Conservation (phyloP, 2,329 filamentous ascomycete species). For the Botryotinia convoluta region DNA sequence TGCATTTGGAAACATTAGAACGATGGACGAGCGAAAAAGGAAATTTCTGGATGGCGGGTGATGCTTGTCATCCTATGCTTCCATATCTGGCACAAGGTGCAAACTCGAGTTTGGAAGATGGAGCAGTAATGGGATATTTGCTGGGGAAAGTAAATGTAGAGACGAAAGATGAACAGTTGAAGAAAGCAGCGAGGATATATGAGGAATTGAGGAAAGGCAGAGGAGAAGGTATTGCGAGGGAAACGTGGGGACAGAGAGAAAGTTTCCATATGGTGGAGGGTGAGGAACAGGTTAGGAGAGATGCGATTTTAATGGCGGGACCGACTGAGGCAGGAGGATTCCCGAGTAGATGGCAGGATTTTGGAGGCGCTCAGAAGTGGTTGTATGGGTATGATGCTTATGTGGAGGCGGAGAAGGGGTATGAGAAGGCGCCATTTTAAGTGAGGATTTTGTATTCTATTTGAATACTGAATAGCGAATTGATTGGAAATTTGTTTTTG, state of each 20-base stretch:
- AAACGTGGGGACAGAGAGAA: conserved; percentile 58
- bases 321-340: conserved; percentile 53
- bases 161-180: conserved; percentile 45
- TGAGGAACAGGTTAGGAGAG: conserved; percentile 55
- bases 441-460: not conserved
- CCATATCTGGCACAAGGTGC: conserved; percentile 64
- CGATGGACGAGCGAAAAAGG: conserved; percentile 32
- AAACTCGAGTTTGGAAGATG: conserved; percentile 66
- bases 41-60: conserved; percentile 44
- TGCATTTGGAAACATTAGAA: conserved; percentile 45
- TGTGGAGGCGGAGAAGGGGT: conserved; percentile 49
- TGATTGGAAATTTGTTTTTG: not conserved
- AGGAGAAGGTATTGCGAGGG: conserved; percentile 54
- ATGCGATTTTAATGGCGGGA: conserved; percentile 53
- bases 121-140: conserved; percentile 60
- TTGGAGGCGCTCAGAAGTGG: conserved; percentile 59
- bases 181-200: conserved; percentile 46
- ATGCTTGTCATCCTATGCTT: conserved; percentile 63
- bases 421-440: conserved; percentile 27
- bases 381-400: conserved; percentile 63
- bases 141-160: conserved; percentile 47
- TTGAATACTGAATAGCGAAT: not conserved
- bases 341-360: conserved; percentile 61
- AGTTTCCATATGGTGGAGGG: conserved; percentile 55
- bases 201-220: conserved; percentile 48